A percentile compares a stretch with the other conserved stretches of the same genome.
phyloP scores from a whole-genome alignment of 2,329 filamentous ascomycete genomes.

The Orbilia javanica region DNA sequence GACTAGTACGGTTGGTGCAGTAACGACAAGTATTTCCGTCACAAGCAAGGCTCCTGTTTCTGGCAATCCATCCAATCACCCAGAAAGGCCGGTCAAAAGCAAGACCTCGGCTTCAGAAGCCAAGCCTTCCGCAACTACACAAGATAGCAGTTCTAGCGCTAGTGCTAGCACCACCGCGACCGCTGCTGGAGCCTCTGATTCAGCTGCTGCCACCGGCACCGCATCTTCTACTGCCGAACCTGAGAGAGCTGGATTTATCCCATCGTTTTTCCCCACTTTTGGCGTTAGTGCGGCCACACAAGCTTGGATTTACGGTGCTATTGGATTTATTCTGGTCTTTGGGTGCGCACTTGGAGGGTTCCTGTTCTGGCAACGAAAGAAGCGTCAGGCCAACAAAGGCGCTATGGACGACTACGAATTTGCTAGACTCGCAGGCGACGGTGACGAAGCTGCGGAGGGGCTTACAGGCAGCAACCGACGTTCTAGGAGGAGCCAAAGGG shows the following conservation, averaged over 20 bases:
- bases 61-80: constrained; percentile 67
- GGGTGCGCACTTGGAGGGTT: constrained; percentile 84
- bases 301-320: constrained; percentile 90
- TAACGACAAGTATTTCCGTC: constrained; percentile 50
- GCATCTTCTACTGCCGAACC: constrained; percentile 33
- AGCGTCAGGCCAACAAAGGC: constrained; percentile 76
- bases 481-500: constrained; percentile 70
- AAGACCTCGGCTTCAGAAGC: constrained; percentile 66
- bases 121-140: constrained; percentile 60
- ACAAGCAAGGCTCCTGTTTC: constrained; percentile 50
- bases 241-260: constrained; percentile 74
- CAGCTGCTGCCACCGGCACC: constrained; percentile 34
- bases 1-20: constrained; percentile 59
- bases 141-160: constrained; percentile 56
- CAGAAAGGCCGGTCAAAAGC: constrained; percentile 71
- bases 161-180: constrained; percentile 57
- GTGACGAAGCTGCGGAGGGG: constrained; percentile 77
- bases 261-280: constrained; percentile 89
- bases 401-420: constrained; percentile 86
- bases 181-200: constrained; percentile 59
- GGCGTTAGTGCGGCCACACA: constrained; percentile 88
- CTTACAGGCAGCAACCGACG: constrained; percentile 64
- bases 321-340: constrained; percentile 87
- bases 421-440: constrained; percentile 75
- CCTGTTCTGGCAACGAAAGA: constrained; percentile 82